These are phyloP conservation scores for Yarrowia yakushimensis DNA, from an alignment of 805 yeast genomes.

Conservation along the genomic window DNA sequence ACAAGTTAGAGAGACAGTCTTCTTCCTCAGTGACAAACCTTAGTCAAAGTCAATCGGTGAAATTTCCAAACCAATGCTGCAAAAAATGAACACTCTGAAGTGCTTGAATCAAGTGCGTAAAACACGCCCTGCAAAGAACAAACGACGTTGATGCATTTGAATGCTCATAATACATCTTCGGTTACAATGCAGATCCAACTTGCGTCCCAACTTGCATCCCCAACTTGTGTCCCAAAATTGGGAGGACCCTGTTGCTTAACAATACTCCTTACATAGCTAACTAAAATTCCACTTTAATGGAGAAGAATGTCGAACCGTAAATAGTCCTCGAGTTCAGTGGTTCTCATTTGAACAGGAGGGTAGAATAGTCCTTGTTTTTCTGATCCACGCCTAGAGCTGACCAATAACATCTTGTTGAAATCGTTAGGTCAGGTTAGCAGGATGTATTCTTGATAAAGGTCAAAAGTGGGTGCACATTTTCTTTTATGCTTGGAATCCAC, in stretches of 20 bases:
- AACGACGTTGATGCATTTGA: neutral
- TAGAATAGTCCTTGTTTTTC: conserved; percentile 21
- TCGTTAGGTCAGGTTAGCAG: conserved; percentile 22
- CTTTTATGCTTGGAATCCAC: conserved; percentile 6
- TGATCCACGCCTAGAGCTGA: conserved; percentile 20
- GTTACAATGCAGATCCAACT: too few species aligned
- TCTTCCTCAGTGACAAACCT: too few species aligned
- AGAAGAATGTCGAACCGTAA: conserved; percentile 11
- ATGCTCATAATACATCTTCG: neutral
- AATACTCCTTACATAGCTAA: neutral
- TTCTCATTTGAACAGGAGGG: conserved; percentile 11
- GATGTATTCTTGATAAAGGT: conserved; percentile 14
- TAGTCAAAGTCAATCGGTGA: too few species aligned
- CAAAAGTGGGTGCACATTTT: neutral
- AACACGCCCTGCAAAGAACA: neutral
- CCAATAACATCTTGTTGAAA: conserved; percentile 21
- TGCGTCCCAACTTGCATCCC: too few species aligned
- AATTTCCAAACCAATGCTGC: neutral
- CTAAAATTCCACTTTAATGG: neutral
- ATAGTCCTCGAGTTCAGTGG: conserved; percentile 23
- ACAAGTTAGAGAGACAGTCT: neutral
- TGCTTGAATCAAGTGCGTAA: neutral
- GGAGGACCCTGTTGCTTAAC: too few species aligned
- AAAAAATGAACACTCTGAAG: too few species aligned
- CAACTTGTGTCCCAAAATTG: too few species aligned